Base-by-base conservation (phyloP, 352 stramenopile species). In the Albugo candida region DNA sequence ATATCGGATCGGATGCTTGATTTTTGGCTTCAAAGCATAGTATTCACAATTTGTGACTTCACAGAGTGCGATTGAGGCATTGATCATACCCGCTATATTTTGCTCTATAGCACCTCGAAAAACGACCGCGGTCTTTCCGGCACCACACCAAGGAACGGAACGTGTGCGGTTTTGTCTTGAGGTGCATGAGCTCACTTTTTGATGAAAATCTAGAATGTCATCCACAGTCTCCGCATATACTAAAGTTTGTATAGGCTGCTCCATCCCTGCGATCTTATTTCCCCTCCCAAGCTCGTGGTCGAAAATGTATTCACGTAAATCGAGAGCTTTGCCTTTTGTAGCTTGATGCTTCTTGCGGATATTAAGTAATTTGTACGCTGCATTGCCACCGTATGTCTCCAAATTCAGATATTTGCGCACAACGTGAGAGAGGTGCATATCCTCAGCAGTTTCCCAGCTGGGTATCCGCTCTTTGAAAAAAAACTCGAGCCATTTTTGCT, bases 391-490 rank as follows among this genome's bases (percentile, higher is more conserved):
- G 48, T 81, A 81, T 41, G 61, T 73, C 55, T 81, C 77, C 10
- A 81, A 35, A 12, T 77, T 81, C 2, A 81, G 52, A 24, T 77
- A 81, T 43, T 81, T 81, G 36, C 65, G 60, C 61, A 77, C 64
- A 6, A 77, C 64, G 17, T 81, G 65, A 11, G 64, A 77, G 12
- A 77, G 48, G 24, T 81, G 68, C 65, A 77, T 81, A 39, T 81
- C 64, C 18, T 81, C 65, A 0, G 65, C 59, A 1, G 65, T 77
- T n/a, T 53, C 52, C 63, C 65, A 77, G 11, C 60, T 66, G 17
- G 68, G 65, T 14, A 54, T 49, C 3, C 64, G 63, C 45, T 81
- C 67, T 31, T 75, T 75, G 34, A 65, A 58, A 46, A 80, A 80
- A 45, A 75, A 75, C 47, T 80, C 67, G 20, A 80, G 63, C 67